These are phyloP conservation scores for Stenogyne calaminthoides DNA, from an alignment of 305 asterid species.

Conservation along the genomic window DNA sequence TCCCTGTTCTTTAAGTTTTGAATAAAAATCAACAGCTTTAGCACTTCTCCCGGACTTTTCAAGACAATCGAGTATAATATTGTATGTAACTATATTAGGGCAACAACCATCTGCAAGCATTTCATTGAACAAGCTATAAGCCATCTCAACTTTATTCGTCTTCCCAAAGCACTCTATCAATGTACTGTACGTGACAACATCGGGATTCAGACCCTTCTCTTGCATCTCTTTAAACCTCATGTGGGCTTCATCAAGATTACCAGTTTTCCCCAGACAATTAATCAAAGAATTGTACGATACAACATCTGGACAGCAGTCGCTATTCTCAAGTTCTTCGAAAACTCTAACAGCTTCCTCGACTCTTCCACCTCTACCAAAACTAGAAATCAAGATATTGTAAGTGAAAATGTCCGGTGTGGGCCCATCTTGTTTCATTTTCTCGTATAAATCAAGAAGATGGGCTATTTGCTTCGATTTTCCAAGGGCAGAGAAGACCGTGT, in stretches of 20 bases:
- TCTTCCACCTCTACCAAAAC: conserved; percentile 82
- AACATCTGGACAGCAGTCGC: conserved; percentile 73
- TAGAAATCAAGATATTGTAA: conserved; percentile 85
- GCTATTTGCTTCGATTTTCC: conserved; percentile 68
- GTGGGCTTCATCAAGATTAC: conserved; percentile 91
- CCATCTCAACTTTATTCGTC: conserved; percentile 86
- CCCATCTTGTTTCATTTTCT: conserved; percentile 81
- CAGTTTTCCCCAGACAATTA: conserved; percentile 88
- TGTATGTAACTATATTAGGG: conserved; percentile 90
- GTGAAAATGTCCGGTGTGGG: conserved; percentile 82
- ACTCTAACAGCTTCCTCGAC: conserved; percentile 74
- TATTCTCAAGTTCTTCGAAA: conserved; percentile 87
- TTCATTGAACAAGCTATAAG: conserved; percentile 69
- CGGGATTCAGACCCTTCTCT: conserved; percentile 88
- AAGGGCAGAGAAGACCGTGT: conserved; percentile 75
- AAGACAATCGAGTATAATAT: conserved; percentile 85
- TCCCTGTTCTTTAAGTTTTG: conserved; percentile 82
- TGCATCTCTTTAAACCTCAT: conserved; percentile 87
- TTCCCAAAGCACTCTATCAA: conserved; percentile 95
- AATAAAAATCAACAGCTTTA: conserved; percentile 83
- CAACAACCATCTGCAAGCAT: conserved; percentile 86
- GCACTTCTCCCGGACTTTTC: conserved; percentile 86
- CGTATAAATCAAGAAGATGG: conserved; percentile 71
- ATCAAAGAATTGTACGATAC: conserved; percentile 87
- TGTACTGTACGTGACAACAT: conserved; percentile 90